Conservation (phyloP, 345 rosid species). For the Gossypium arboreum region DNA sequence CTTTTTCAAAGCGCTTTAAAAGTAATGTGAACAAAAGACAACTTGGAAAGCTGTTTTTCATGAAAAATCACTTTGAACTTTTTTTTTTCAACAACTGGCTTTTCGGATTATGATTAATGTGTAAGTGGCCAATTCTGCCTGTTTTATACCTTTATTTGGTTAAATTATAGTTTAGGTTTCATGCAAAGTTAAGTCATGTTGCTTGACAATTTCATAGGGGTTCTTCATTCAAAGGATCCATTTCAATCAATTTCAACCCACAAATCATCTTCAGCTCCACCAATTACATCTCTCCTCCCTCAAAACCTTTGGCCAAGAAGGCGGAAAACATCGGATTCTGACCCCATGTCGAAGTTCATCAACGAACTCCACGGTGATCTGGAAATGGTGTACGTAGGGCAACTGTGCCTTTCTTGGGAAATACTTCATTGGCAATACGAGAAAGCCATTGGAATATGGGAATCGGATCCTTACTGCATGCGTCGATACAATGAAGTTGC, state of each 20-base stretch:
- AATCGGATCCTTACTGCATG: conserved; percentile 54
- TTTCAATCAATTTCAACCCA: conserved; percentile 38
- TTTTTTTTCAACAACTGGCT: background rate
- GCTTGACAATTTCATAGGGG: conserved; percentile 39
- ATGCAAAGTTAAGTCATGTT: conserved; percentile 1
- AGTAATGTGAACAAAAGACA: background rate
- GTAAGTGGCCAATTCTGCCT: conserved; percentile 11
- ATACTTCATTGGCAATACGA: conserved; percentile 93
- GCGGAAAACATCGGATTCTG: conserved; percentile 41
- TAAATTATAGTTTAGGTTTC: conserved; percentile 16
- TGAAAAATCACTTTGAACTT: background rate
- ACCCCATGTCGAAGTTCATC: conserved; percentile 54
- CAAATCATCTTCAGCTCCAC: conserved; percentile 33
- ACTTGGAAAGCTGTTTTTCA: background rate
- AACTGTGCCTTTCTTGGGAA: conserved; percentile 96
- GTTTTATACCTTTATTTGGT: background rate
- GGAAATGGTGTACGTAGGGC: conserved; percentile 91
- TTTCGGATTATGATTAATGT: background rate
- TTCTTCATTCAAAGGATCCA: conserved; percentile 67
- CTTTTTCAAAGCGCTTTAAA: background rate
- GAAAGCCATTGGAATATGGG: conserved; percentile 66
- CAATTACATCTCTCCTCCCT: conserved; percentile 42
- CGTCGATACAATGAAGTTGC: conserved; percentile 78
- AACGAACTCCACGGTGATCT: conserved; percentile 63
- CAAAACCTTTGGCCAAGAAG: conserved; percentile 43